These are phyloP conservation scores for Testicularia cyperi DNA, from an alignment of 1,284 basidiomycete species.

Conservation along the genomic window DNA sequence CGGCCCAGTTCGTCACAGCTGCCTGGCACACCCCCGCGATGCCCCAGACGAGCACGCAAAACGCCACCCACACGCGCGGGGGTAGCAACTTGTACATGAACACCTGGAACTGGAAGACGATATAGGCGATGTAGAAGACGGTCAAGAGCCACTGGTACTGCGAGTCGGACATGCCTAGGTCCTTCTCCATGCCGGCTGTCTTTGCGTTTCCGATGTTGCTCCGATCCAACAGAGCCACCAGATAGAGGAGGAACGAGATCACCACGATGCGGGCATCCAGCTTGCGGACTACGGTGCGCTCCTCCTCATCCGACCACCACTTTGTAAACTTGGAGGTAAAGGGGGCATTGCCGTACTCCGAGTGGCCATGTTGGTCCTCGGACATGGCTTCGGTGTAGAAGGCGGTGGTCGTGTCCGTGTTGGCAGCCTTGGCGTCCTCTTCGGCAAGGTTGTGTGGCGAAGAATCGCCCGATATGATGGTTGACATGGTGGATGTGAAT, in stretches of 20 bases:
- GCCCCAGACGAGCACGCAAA: constrained; percentile 51
- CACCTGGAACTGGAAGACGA: constrained; percentile 45
- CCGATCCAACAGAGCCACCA: constrained; percentile 33
- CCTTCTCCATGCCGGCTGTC: constrained; percentile 39
- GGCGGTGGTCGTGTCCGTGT: neutral
- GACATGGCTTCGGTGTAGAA: neutral
- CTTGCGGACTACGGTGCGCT: constrained; percentile 29
- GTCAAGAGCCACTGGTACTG: constrained; percentile 55
- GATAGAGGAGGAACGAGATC: constrained; percentile 24
- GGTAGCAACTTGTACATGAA: constrained; percentile 48
- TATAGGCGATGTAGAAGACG: constrained; percentile 50
- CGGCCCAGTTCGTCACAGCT: constrained; percentile 37
- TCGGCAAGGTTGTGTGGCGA: too few species aligned
- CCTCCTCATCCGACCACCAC: constrained; percentile 50
- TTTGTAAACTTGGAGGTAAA: constrained; percentile 15
- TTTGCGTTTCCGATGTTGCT: constrained; percentile 49
- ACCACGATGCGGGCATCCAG: constrained; percentile 37
- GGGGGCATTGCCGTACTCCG: constrained; percentile 1
- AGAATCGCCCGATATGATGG: too few species aligned
- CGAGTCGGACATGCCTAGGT: constrained; percentile 32
- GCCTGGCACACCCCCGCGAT: constrained; percentile 42
- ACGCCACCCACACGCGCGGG: constrained; percentile 39
- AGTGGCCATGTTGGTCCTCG: too few species aligned
- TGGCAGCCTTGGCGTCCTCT: too few species aligned
- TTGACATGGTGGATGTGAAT: too few species aligned